Conservation (phyloP, 2,329 filamentous ascomycete genomes). For the Helicocarpus griseus region DNA sequence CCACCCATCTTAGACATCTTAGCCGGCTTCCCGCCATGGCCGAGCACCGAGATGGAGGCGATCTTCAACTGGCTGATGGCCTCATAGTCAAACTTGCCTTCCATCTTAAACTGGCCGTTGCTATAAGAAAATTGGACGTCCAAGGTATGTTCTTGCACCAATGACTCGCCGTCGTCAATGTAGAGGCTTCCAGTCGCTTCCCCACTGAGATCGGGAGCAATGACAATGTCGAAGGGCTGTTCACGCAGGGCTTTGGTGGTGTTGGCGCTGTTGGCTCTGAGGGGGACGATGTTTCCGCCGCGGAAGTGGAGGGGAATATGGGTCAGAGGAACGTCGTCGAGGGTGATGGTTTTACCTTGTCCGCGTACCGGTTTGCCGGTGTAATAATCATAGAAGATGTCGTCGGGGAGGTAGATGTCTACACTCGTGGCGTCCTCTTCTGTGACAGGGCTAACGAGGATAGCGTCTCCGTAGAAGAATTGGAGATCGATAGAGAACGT, state of each 20-base stretch:
- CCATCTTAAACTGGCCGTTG: conserved; percentile 26
- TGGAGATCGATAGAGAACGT: conserved; percentile 45
- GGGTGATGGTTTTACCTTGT: conserved; percentile 34
- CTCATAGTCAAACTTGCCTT: conserved; percentile 11
- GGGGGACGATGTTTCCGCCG: conserved; percentile 51
- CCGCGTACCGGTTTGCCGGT: conserved; percentile 41
- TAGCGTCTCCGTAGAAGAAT: conserved; percentile 50
- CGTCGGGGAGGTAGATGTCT: conserved; percentile 47
- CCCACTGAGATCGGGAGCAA: conserved; percentile 55
- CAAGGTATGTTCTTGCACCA: conserved; percentile 48
- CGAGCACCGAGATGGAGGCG: conserved; percentile 43
- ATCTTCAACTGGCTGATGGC: conserved; percentile 30
- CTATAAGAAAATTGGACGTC: conserved; percentile 50
- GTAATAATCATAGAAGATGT: conserved; percentile 53
- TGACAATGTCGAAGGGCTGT: conserved; percentile 59
- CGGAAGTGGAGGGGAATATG: conserved; percentile 55
- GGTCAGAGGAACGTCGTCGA: conserved; percentile 39
- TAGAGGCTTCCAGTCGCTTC: conserved; percentile 60
- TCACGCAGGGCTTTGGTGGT: conserved; percentile 52
- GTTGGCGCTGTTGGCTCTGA: conserved; percentile 44
- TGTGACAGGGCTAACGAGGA: conserved; percentile 49
- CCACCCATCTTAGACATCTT: not conserved
- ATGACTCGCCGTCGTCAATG: conserved; percentile 64
- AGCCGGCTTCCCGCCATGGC: conserved; percentile 13
- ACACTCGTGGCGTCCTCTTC: conserved; percentile 44